These are phyloP conservation scores for Brasilioporus rufonigricans DNA, from an alignment of 768 basidiomycete genomes.

Conservation along the genomic window DNA sequence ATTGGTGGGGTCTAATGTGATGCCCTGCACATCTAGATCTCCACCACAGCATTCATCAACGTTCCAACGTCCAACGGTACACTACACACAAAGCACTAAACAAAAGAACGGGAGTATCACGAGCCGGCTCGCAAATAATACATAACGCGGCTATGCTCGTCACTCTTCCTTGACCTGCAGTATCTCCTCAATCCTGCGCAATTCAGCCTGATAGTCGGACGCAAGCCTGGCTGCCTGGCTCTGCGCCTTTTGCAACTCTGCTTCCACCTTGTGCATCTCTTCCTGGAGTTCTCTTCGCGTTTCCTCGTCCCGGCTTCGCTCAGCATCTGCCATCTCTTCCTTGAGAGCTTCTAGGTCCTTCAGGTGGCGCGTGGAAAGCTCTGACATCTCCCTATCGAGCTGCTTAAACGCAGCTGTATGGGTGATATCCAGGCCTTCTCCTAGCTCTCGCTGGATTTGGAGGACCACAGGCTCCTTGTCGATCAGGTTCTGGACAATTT, in stretches of 20 bases:
- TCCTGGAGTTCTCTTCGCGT: slow-evolving; percentile 43
- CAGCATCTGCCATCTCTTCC: slow-evolving; percentile 47
- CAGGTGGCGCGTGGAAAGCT: slow-evolving; percentile 43
- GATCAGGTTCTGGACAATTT: slow-evolving; percentile 43
- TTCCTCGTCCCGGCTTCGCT: slow-evolving; percentile 44
- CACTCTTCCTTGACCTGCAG: slow-evolving; percentile 31
- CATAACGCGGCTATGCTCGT: slow-evolving; percentile 19
- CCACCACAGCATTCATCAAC: not conserved
- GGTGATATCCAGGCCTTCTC: slow-evolving; percentile 45
- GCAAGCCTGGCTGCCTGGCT: slow-evolving; percentile 31
- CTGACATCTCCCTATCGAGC: slow-evolving; percentile 47
- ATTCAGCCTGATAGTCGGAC: slow-evolving; percentile 34
- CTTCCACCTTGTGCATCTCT: slow-evolving; percentile 35
- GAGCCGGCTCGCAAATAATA: slow-evolving; percentile 24
- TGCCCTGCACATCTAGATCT: slow-evolving; percentile 17
- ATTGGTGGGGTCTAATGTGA: not conserved
- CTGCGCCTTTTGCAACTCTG: slow-evolving; percentile 27
- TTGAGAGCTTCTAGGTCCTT: slow-evolving; percentile 47
- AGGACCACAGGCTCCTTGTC: slow-evolving; percentile 41
- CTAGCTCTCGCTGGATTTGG: slow-evolving; percentile 55
- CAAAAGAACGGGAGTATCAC: slow-evolving; percentile 3
- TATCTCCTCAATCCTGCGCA: slow-evolving; percentile 35
- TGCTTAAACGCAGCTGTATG: slow-evolving; percentile 54
- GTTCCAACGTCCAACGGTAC: slow-evolving; percentile 4
- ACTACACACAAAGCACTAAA: slow-evolving; percentile 5